phyloP scores from a whole-genome alignment of 169 alveolate genomes.

The Plasmodium adleri region DNA sequence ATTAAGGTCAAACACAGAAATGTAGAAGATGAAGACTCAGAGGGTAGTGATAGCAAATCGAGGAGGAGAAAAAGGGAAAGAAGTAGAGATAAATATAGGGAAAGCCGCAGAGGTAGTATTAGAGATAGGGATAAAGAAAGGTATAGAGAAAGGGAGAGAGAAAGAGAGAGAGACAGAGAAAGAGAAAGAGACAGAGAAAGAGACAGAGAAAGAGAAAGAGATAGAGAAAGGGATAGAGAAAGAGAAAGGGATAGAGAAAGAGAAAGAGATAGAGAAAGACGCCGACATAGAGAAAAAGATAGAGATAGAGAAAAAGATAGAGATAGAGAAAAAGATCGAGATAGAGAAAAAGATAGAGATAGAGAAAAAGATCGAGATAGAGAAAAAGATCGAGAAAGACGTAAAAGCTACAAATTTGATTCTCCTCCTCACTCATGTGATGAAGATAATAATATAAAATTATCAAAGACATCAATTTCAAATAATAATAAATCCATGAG shows the following conservation, averaged over 20 bases:
- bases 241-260: neutral
- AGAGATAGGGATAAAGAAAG: neutral
- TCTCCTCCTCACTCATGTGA: constrained; percentile 52
- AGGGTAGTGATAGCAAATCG: neutral
- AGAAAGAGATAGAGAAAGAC: neutral
- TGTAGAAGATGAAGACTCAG: constrained; percentile 3
- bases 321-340: neutral
- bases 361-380: neutral
- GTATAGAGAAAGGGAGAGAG: neutral
- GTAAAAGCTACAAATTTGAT: constrained; percentile 54
- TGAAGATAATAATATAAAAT: constrained; percentile 8
- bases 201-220: neutral
- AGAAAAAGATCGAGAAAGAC: neutral
- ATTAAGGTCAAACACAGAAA: neutral
- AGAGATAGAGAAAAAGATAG: neutral
- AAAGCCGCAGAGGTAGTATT: neutral
- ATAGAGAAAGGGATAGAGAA: neutral
- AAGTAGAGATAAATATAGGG: neutral
- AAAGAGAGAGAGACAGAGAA: neutral
- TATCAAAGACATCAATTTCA: neutral
- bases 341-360: neutral
- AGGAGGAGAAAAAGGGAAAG: constrained; percentile 3
- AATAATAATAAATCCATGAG: neutral
- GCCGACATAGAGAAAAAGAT: neutral
- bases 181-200: neutral